Percentiles rank a stretch among this genome's conserved stretches.
Conservation (phyloP, 208 protist species). For the Naegleria fowleri region DNA sequence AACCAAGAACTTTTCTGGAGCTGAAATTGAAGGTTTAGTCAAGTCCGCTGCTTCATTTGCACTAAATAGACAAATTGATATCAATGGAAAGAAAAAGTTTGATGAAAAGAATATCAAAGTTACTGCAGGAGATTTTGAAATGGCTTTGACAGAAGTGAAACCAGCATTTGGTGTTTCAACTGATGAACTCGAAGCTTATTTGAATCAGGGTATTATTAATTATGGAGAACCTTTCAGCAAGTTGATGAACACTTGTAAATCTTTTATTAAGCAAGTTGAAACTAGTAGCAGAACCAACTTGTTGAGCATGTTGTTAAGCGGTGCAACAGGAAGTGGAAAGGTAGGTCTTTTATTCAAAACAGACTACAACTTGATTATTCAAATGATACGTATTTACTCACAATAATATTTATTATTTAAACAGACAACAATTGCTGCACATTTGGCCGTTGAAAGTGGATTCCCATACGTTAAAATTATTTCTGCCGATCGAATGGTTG, state of each 20-base stretch:
- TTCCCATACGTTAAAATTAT: slow-evolving; percentile 97
- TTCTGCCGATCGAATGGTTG: slow-evolving; percentile 80
- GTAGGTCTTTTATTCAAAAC: too few relatives aligned
- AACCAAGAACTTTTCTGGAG: slow-evolving; percentile 98
- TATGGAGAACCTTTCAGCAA: slow-evolving; percentile 75
- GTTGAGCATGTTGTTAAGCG: slow-evolving; percentile 85
- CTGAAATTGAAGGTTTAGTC: slow-evolving; percentile 86
- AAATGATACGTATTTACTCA: too few relatives aligned
- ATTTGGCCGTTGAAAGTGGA: slow-evolving; percentile 67
- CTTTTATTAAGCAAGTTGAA: slow-evolving; percentile 71
- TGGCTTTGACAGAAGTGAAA: slow-evolving; percentile 67
- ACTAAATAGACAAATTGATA: slow-evolving; percentile 77
- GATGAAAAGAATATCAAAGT: slow-evolving; percentile 55
- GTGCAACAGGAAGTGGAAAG: slow-evolving; percentile 79
- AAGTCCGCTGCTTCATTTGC: slow-evolving; percentile 72
- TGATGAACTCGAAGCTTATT: slow-evolving; percentile 74
- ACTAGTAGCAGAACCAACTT: slow-evolving; percentile 74
- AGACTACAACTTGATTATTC: too few relatives aligned
- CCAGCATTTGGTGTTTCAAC: slow-evolving; percentile 92
- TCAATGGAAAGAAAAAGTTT: slow-evolving; percentile 59
- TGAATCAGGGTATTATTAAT: slow-evolving; percentile 81
- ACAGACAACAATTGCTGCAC: slow-evolving; percentile 83
- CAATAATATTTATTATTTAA: too few relatives aligned
- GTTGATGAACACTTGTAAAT: slow-evolving; percentile 51
- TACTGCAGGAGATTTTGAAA: slow-evolving; percentile 58